Evolutionary conservation across 2,329 filamentous ascomycete species (phyloP).

Genomic region (Ceratocystiopsis brevicomis): DNA sequence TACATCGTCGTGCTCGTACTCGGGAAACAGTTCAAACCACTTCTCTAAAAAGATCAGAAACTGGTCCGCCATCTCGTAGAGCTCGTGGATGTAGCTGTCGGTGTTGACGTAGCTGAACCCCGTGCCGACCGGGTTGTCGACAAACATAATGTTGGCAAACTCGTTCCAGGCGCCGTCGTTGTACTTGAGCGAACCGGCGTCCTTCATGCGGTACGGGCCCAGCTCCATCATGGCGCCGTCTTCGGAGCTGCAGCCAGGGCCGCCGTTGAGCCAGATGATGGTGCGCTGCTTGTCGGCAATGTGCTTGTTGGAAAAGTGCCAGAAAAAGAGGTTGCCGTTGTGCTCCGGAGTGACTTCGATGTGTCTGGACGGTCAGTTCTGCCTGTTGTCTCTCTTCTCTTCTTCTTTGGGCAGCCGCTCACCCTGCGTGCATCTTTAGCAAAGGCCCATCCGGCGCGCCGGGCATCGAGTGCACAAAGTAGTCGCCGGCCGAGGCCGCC

Average conservation of each 20-base stretch:
- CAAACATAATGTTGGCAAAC: constrained; percentile 90
- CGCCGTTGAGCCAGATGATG: constrained; percentile 93
- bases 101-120: constrained; percentile 93
- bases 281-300: constrained; percentile 83
- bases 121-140: constrained; percentile 92
- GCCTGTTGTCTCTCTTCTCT: background rate
- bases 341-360: constrained; percentile 71
- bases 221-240: constrained; percentile 94
- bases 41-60: constrained; percentile 81
- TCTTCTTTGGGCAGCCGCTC: constrained; percentile 18
- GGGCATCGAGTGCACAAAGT: constrained; percentile 71
- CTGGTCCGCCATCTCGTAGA: constrained; percentile 75
- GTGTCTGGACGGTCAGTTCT: constrained; percentile 39
- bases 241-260: constrained; percentile 91
- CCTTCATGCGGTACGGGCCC: constrained; percentile 72
- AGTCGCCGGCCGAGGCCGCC: constrained; percentile 51
- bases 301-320: constrained; percentile 91
- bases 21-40: constrained; percentile 77
- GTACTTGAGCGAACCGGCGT: constrained; percentile 50
- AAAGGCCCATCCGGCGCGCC: constrained; percentile 62
- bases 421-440: constrained; percentile 98
- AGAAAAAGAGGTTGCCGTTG: constrained; percentile 95
- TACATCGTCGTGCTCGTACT: constrained; percentile 84
- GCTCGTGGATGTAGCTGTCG: constrained; percentile 66
- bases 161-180: constrained; percentile 98